These are phyloP conservation scores for Gossypium australe DNA, from an alignment of 345 rosid species.

Conservation along the genomic window DNA sequence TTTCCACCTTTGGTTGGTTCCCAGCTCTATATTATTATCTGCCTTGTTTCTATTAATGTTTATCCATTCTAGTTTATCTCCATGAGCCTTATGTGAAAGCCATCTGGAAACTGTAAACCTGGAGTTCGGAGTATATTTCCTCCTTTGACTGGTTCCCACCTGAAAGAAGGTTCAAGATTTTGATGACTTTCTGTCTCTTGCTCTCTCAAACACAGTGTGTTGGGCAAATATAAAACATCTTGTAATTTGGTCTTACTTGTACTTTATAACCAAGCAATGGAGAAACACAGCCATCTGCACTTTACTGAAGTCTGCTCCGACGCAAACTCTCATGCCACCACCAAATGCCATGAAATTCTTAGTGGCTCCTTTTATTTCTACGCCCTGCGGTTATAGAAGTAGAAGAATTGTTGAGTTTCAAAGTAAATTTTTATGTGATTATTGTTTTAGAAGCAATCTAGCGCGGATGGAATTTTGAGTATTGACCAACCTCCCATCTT, in stretches of 20 bases:
- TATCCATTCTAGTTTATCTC: slow-evolving; percentile 30
- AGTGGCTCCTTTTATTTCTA: slow-evolving; percentile 38
- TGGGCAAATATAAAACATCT: no score
- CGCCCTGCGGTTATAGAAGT: slow-evolving; percentile 38
- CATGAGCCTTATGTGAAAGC: slow-evolving; percentile 50
- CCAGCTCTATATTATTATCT: background rate
- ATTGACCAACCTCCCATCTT: slow-evolving; percentile 72
- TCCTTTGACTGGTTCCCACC: slow-evolving; percentile 67
- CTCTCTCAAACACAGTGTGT: background rate
- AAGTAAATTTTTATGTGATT: background rate
- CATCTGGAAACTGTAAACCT: slow-evolving; percentile 78
- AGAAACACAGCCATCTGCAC: slow-evolving; percentile 80
- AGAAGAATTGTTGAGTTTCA: background rate
- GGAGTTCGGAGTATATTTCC: slow-evolving; percentile 70
- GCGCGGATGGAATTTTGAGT: slow-evolving; percentile 6
- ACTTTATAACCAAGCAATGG: slow-evolving; percentile 73
- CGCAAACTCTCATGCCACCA: slow-evolving; percentile 96
- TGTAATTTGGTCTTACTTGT: slow-evolving; percentile 45
- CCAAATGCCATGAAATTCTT: slow-evolving; percentile 38
- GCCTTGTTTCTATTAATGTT: background rate
- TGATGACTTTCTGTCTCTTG: slow-evolving; percentile 13
- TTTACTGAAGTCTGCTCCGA: slow-evolving; percentile 83
- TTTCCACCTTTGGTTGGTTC: no score
- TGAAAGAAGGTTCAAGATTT: slow-evolving; percentile 26
- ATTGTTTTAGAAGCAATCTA: no score